Evolutionary conservation across 805 yeast genomes (phyloP).

Genomic region (Tetrapisispora iriomotensis): DNA sequence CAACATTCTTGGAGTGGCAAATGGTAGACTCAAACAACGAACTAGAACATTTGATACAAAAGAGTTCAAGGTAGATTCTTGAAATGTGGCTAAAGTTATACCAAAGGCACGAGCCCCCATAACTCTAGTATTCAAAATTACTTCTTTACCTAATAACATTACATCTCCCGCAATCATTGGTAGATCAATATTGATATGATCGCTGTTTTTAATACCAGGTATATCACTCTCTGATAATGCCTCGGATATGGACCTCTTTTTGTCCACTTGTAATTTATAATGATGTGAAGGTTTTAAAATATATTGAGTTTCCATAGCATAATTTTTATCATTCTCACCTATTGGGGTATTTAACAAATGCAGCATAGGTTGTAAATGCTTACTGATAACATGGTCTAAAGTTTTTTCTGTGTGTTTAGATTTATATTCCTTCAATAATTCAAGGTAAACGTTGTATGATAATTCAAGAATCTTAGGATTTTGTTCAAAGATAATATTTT

Average conservation of each 20-base stretch:
- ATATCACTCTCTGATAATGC: slow-evolving; percentile 28
- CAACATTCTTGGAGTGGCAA: slow-evolving; percentile 73
- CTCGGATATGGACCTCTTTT: slow-evolving; percentile 25
- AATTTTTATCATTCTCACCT: slow-evolving; percentile 83
- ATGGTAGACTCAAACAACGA: slow-evolving; percentile 45
- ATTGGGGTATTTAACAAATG: slow-evolving; percentile 83
- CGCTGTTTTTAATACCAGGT: slow-evolving; percentile 42
- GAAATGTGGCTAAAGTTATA: slow-evolving; percentile 42
- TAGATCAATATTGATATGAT: slow-evolving; percentile 79
- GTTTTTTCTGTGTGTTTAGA: slow-evolving; percentile 29
- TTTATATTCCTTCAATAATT: slow-evolving; percentile 41
- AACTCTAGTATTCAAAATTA: slow-evolving; percentile 63
- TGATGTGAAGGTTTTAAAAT: slow-evolving; percentile 63
- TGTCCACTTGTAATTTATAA: slow-evolving; percentile 26
- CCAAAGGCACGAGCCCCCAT: slow-evolving; percentile 75
- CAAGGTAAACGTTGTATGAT: slow-evolving; percentile 52
- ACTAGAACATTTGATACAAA: slow-evolving; percentile 32
- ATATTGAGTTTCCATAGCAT: slow-evolving; percentile 66
- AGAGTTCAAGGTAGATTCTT: slow-evolving; percentile 31
- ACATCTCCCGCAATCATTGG: slow-evolving; percentile 90
- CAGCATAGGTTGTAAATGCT: slow-evolving; percentile 51
- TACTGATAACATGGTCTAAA: slow-evolving; percentile 44
- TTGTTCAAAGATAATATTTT: slow-evolving; percentile 83
- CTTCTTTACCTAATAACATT: slow-evolving; percentile 67
- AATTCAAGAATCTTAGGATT: slow-evolving; percentile 59